Evolutionary conservation across 1,284 basidiomycete species (phyloP).

Genomic region (Coniferiporia sulphurascens): DNA sequence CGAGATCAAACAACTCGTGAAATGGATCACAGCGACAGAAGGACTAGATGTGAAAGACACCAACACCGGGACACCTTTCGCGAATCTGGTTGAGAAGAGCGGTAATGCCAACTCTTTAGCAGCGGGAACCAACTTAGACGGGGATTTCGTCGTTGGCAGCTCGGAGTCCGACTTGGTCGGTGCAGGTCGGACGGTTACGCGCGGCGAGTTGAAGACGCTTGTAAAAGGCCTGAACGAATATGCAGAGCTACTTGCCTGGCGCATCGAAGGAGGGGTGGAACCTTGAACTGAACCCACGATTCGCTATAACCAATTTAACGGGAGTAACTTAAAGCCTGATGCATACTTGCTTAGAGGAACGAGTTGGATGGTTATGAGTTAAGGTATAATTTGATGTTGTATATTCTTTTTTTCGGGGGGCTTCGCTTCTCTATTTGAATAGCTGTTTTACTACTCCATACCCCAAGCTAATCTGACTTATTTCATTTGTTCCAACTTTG

Average conservation of each 20-base stretch:
- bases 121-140: too few relatives aligned
- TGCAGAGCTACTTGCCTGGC: slow-evolving; percentile 43
- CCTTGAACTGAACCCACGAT: not conserved
- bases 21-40: slow-evolving; percentile 54
- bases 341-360: not conserved
- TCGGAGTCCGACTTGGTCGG: not conserved
- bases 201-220: slow-evolving; percentile 33
- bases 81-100: too few relatives aligned
- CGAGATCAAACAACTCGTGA: slow-evolving; percentile 59
- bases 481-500: too few relatives aligned
- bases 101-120: too few relatives aligned
- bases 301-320: not conserved
- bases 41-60: slow-evolving; percentile 36
- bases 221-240: slow-evolving; percentile 45
- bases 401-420: too few relatives aligned
- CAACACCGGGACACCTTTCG: slow-evolving; percentile 6
- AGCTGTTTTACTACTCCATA: too few relatives aligned
- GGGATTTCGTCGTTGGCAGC: too few relatives aligned
- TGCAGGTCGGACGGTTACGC: slow-evolving; percentile 22
- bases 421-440: too few relatives aligned
- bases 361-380: too few relatives aligned
- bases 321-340: too few relatives aligned
- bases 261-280: not conserved
- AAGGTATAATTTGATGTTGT: too few relatives aligned
- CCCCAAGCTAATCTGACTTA: too few relatives aligned